These are phyloP conservation scores for Typha latifolia DNA, from an alignment of 176 grass and related monocot genomes.

Conservation along the genomic window DNA sequence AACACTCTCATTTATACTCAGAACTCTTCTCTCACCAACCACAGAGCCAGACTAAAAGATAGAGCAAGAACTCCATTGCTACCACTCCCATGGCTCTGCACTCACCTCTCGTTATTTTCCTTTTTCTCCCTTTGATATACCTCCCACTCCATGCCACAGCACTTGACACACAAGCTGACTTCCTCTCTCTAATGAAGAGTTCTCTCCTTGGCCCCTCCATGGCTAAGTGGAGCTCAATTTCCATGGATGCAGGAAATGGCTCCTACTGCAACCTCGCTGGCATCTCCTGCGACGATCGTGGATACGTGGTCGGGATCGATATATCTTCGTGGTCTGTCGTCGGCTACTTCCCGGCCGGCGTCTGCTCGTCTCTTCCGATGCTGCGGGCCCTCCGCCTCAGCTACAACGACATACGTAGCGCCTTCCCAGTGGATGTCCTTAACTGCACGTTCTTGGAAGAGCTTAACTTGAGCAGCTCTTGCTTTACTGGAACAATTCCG, in stretches of 20 bases:
- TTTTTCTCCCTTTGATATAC: conserved; percentile 5
- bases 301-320: conserved; percentile 56
- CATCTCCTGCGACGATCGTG: conserved; percentile 17
- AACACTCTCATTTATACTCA: conserved; percentile 41
- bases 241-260: background rate
- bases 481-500: conserved; percentile 49
- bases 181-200: conserved; percentile 60
- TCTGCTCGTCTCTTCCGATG: conserved; percentile 45
- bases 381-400: conserved; percentile 46
- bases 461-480: conserved; percentile 61
- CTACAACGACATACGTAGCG: conserved; percentile 50
- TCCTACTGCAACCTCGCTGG: conserved; percentile 52
- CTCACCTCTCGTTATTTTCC: conserved; percentile 1
- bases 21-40: background rate
- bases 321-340: conserved; percentile 57
- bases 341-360: conserved; percentile 40
- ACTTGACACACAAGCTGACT: conserved; percentile 25
- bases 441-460: conserved; percentile 59
- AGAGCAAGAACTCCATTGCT: background rate
- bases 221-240: conserved; percentile 55
- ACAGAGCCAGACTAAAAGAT: background rate
- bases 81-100: conserved; percentile 8
- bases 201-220: conserved; percentile 52
- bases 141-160: background rate
- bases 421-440: conserved; percentile 40